phyloP scores from a whole-genome alignment of 306 rosid species.

The Vigna unguiculata region DNA sequence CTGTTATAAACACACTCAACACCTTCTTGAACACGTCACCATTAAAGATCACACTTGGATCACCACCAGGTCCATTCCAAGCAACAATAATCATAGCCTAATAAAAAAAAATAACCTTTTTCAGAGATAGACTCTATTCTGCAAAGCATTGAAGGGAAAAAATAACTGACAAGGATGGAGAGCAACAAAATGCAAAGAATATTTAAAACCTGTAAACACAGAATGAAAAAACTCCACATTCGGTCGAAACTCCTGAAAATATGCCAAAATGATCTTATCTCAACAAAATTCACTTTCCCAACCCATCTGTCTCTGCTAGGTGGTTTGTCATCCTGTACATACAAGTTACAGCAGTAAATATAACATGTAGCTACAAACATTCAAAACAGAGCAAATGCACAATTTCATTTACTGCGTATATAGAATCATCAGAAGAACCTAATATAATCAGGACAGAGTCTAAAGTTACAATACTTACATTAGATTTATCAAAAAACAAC shows the following conservation, averaged over 20 bases:
- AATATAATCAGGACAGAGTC: background rate
- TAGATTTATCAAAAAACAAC: conserved; percentile 54
- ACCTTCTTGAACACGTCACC: conserved; percentile 90
- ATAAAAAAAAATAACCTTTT: conserved; percentile 33
- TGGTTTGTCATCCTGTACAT: conserved; percentile 78
- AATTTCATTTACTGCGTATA: background rate
- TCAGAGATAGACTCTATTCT: conserved; percentile 37
- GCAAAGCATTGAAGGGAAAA: conserved; percentile 6
- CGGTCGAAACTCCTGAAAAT: conserved; percentile 98
- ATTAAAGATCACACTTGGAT: conserved; percentile 70
- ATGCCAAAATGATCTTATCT: conserved; percentile 97
- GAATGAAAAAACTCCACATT: conserved; percentile 96
- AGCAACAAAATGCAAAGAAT: conserved; percentile 35
- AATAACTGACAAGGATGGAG: conserved; percentile 17
- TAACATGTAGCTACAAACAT: background rate
- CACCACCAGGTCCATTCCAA: conserved; percentile 94
- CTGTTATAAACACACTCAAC: conserved; percentile 91
- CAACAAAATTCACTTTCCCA: conserved; percentile 95
- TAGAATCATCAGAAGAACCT: background rate
- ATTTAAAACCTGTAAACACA: conserved; percentile 83
- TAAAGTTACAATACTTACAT: conserved; percentile 53
- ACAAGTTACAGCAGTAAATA: conserved; percentile 14
- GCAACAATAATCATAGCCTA: conserved; percentile 97
- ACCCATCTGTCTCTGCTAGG: conserved; percentile 74
- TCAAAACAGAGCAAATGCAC: background rate